Percentiles rank a stretch among this genome's conserved stretches.
These are phyloP conservation scores for Pestalotiopsis sp. DNA, from an alignment of 2,329 filamentous ascomycete genomes.

Conservation along the genomic window DNA sequence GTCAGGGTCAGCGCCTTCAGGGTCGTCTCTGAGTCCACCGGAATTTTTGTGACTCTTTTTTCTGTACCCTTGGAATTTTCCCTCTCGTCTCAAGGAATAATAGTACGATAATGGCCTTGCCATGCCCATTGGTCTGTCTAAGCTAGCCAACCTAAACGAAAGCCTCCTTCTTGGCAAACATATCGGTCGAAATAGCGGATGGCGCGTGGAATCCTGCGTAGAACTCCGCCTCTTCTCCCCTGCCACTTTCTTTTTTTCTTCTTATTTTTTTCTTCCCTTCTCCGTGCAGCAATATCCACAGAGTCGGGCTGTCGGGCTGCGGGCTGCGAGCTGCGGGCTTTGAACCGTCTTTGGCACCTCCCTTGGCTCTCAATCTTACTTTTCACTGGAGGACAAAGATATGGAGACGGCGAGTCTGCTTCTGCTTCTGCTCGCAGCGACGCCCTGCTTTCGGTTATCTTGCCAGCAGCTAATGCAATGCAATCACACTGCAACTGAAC, in stretches of 20 bases:
- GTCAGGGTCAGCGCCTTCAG: not conserved
- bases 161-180: not conserved
- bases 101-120: not conserved
- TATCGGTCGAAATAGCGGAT: not conserved
- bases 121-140: not conserved
- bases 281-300: not conserved
- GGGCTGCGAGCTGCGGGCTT: not conserved
- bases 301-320: not conserved
- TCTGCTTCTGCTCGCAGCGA: not conserved
- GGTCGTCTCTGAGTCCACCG: not conserved
- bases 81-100: not conserved
- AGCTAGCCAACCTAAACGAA: not conserved
- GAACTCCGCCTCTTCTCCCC: not conserved
- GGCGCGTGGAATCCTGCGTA: not conserved
- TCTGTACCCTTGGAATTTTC: not conserved
- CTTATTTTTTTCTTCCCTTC: not conserved
- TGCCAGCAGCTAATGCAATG: not conserved
- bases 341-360: not conserved
- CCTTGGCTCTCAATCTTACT: not conserved
- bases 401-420: not conserved
- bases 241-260: not conserved
- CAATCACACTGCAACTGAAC: not conserved
- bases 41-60: not conserved
- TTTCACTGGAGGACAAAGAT: not conserved
- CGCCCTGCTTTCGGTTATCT: constrained; percentile 8